A percentile compares a stretch with the other conserved stretches of the same genome.
These are phyloP conservation scores for Marasmius fiardii DNA, from an alignment of 1,284 basidiomycete species.

Conservation along the genomic window DNA sequence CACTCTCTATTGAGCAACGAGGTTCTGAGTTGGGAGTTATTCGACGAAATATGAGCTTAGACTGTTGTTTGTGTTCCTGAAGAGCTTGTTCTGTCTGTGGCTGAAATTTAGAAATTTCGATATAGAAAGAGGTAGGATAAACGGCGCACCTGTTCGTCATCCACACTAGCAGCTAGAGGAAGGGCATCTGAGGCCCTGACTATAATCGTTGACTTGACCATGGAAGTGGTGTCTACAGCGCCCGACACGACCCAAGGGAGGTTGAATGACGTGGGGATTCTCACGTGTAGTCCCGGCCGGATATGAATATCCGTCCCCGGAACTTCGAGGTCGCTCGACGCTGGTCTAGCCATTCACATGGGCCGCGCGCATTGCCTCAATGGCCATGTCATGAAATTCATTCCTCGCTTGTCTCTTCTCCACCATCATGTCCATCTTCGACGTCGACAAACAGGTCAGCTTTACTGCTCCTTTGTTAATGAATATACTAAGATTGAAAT, in stretches of 20 bases:
- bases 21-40: slow-evolving; percentile 94
- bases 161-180: slow-evolving; percentile 91
- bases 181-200: slow-evolving; percentile 90
- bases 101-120: no score
- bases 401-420: no score
- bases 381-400: no score
- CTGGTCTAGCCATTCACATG: no score
- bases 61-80: slow-evolving; percentile 98
- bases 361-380: no score
- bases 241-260: neutral
- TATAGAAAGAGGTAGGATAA: slow-evolving; percentile 8
- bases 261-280: slow-evolving; percentile 1
- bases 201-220: slow-evolving; percentile 92
- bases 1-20: slow-evolving; percentile 95
- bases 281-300: no score
- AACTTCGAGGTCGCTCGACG: no score
- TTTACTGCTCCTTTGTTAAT: neutral
- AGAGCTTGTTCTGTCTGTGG: slow-evolving; percentile 91
- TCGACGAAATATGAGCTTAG: slow-evolving; percentile 93
- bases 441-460: neutral
- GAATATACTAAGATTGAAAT: neutral
- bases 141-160: slow-evolving; percentile 82
- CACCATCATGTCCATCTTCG: neutral
- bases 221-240: slow-evolving; percentile 26
- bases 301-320: no score